A percentile compares a stretch with the other conserved stretches of the same genome.
These are phyloP conservation scores for Debaryomycetaceae sp. DNA, from an alignment of 1,139 yeast genomes.

Conservation along the genomic window DNA sequence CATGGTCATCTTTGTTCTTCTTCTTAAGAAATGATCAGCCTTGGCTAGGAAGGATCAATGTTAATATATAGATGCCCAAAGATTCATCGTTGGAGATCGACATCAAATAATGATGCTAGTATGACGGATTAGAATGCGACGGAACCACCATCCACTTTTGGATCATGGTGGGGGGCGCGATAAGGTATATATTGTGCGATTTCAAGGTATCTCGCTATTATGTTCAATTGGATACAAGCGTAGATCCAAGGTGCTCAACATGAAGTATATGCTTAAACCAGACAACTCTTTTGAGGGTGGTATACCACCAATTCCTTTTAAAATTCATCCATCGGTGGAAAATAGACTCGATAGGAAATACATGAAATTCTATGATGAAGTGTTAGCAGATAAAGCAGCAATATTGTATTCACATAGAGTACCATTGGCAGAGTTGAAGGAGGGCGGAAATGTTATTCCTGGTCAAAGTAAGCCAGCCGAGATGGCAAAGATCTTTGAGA, in stretches of 20 bases:
- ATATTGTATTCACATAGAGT: constrained; percentile 40
- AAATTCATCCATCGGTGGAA: constrained; percentile 19
- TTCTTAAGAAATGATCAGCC: no score
- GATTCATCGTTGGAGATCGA: no score
- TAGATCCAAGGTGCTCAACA: neutral
- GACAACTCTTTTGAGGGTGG: constrained; percentile 20
- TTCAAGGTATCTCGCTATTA: neutral
- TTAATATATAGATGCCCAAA: no score
- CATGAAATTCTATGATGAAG: constrained; percentile 29
- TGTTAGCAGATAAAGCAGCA: constrained; percentile 26
- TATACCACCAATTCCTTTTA: constrained; percentile 20
- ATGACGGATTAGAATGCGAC: neutral
- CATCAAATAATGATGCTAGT: no score
- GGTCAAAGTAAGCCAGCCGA: constrained; percentile 33
- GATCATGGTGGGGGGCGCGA: neutral
- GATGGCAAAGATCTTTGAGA: constrained; percentile 27
- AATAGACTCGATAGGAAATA: constrained; percentile 27
- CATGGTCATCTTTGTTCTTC: neutral
- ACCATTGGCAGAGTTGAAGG: constrained; percentile 33
- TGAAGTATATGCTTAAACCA: constrained; percentile 10
- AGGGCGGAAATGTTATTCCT: constrained; percentile 46
- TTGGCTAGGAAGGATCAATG: no score
- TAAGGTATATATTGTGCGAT: neutral
- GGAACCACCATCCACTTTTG: neutral
- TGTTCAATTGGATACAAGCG: neutral